Base-by-base conservation (phyloP, 2,329 filamentous ascomycete species). In the Calonectria pseudoturangicola region DNA sequence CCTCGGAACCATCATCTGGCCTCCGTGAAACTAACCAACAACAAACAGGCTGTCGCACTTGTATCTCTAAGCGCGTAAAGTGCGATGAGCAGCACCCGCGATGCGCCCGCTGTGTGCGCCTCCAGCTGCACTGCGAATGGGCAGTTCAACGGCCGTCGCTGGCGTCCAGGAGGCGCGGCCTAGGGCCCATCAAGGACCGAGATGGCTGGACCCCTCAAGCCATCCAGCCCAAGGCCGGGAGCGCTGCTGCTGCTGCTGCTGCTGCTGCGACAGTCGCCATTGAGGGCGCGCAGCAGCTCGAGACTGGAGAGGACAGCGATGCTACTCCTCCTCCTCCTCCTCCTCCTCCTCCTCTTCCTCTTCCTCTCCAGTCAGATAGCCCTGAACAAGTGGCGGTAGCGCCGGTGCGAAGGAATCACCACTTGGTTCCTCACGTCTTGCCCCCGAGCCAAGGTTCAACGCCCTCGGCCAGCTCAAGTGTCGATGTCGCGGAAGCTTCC, bases 121-220 rank as follows among this genome's bases (percentile, higher is more conserved):
- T 73, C n/a, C 30, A 45, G n/a, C 68, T 71, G 4, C 36, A 48
- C 13, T 73, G 71, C 10, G 71, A 71, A 50, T 73, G 71, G 71
- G 15, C 47, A 1, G 18, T 39, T 1, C 51, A 65, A 9, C 47
- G 36, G 41, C 62, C 47, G 7, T 51, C 68, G 5, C 43, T 73
- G 56, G 71, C 71, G 4, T 30, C 30, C 1, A 71, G 71, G 36
- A 45, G 68, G n/a, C 71, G 71, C 7, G 71, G 71, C 0, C 28
- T 62, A 9, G 71, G 71, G 0, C 71, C 71, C 8, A 71, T 73
- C 56, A 73, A 73, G 63, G 62, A 67, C 10, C 68, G 68, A n/a
- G 21, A 15, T 25, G 50, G 47, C 25, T 73, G 71, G 71, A 71
- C 21, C 15, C 71, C 71, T 10, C 54, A 47, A n/a, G 48, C 16